Evolutionary conservation across 176 grass and related monocot genomes (phyloP), one percentile per base, ranked within the genome.

Genomic region (Avena insularis): DNA sequence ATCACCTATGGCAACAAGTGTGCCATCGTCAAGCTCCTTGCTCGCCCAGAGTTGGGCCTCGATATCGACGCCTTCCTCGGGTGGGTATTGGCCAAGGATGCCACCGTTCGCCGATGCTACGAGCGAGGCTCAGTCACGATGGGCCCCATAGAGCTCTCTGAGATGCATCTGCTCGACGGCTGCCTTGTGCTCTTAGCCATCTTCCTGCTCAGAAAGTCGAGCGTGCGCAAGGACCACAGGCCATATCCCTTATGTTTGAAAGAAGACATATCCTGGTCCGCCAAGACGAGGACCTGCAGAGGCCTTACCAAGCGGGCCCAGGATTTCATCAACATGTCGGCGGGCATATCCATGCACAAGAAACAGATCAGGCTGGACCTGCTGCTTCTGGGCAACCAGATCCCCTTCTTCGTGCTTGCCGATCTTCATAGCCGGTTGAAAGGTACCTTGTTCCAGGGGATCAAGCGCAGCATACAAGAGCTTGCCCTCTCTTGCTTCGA

Each of bases 401-500:
- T 36, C 35, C 35, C 35, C 35, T 36, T 36, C 35, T 36, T 36
- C 35, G 35, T 36, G 49, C 64, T 82, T 16, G 11, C 17, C 1
- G 17, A 82, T 10, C 80, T 82, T 11, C 64, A 82, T 48, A 1
- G 2, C 1, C 48, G 0, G 4, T 5, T 82, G 27, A 38, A 9
- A 12, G 1, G 0, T 0, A 70, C 48, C 46, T 55, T 70, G 0
- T 83, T 83, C 1, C 0, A 1, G 0, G n/a, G 20, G 0, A 38
- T 43, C 80, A 1, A 55, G 0, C 19, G 1, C 65, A 71, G 12
- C 31, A 40, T 83, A 3, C 0, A 71, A 1, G 29, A 83, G 2
- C 64, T 83, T 12, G 80, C 48, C 1, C 16, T 83, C 64, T 83
- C 80, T 2, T 83, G 80, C 11, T 83, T 83, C 65, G 48, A 83